A percentile compares a stretch with the other conserved stretches of the same genome.
Evolutionary conservation across 257 asterid species (phyloP).

Genomic region (Solanum paucissectum): DNA sequence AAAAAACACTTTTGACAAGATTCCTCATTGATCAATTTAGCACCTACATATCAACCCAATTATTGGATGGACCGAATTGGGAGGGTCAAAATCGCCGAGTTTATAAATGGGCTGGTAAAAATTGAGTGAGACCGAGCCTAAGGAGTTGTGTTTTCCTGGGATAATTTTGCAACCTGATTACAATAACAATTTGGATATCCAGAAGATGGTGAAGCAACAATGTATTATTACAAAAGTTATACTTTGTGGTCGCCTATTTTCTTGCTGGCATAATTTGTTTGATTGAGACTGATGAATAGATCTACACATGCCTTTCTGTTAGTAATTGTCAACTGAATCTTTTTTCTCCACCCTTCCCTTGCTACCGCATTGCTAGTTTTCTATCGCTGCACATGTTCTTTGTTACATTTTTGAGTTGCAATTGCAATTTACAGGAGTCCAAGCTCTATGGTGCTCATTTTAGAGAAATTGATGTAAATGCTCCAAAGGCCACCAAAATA

Average conservation of each 20-base stretch:
- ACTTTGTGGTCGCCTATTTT: background rate
- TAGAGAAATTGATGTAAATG: conserved; percentile 75
- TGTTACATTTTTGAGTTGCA: background rate
- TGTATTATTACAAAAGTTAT: background rate
- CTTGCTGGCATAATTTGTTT: background rate
- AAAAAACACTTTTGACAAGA: background rate
- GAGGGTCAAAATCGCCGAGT: background rate
- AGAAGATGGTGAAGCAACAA: background rate
- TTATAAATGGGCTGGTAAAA: background rate
- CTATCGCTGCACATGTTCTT: background rate
- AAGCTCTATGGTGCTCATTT: conserved; percentile 93
- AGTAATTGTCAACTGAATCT: background rate
- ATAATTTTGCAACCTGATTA: background rate
- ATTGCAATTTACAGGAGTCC: conserved; percentile 55
- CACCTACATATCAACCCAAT: background rate
- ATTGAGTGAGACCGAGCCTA: background rate
- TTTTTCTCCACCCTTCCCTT: background rate
- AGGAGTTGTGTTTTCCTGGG: background rate
- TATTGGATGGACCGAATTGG: background rate
- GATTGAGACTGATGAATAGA: background rate
- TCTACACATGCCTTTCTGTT: background rate
- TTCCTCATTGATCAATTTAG: background rate
- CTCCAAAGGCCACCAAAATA: conserved; percentile 84
- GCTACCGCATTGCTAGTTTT: background rate
- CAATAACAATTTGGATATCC: background rate